Percentiles rank a stretch among this genome's conserved stretches.
Evolutionary conservation across 148 eudicot genomes (phyloP).

Genomic region (Selenicereus undatus): DNA sequence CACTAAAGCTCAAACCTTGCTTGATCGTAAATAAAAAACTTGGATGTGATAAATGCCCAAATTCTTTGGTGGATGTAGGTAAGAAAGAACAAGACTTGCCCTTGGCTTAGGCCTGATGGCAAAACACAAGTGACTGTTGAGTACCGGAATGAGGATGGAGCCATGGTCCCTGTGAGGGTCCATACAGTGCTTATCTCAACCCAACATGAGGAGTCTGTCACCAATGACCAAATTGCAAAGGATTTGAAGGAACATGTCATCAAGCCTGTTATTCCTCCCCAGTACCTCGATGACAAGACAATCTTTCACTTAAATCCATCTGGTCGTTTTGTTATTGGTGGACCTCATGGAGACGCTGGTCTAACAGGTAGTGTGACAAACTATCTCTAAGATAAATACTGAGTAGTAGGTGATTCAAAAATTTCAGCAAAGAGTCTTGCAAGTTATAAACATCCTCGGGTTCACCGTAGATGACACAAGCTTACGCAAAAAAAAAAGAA

Average conservation of each 20-base stretch:
- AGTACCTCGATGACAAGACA: conserved; percentile 26
- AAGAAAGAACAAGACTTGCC: conserved; percentile 29
- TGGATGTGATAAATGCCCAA: too few relatives aligned
- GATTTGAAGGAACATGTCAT: conserved; percentile 24
- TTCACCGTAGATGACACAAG: too few relatives aligned
- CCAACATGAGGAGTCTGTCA: conserved; percentile 21
- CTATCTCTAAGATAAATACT: not conserved
- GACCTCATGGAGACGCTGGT: conserved; percentile 28
- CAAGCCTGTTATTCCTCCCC: conserved; percentile 26
- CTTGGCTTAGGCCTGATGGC: conserved; percentile 30
- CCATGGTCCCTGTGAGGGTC: conserved; percentile 29
- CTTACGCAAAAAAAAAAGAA: too few relatives aligned
- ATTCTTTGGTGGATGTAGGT: not conserved
- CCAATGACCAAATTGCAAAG: conserved; percentile 15
- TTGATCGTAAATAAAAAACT: too few relatives aligned
- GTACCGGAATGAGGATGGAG: conserved; percentile 23
- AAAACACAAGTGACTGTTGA: conserved; percentile 29
- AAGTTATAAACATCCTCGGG: too few relatives aligned
- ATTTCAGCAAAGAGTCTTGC: not conserved
- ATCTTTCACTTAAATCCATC: conserved; percentile 28
- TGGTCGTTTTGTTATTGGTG: conserved; percentile 28
- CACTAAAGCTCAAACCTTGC: too few relatives aligned
- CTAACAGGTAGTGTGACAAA: conserved; percentile 16
- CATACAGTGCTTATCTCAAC: conserved; percentile 30
- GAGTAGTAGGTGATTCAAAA: not conserved